A percentile compares a stretch with the other conserved stretches of the same genome.
These are phyloP conservation scores for Penicillium macrosclerotiorum DNA, from an alignment of 495 filamentous ascomycete species.

Conservation along the genomic window DNA sequence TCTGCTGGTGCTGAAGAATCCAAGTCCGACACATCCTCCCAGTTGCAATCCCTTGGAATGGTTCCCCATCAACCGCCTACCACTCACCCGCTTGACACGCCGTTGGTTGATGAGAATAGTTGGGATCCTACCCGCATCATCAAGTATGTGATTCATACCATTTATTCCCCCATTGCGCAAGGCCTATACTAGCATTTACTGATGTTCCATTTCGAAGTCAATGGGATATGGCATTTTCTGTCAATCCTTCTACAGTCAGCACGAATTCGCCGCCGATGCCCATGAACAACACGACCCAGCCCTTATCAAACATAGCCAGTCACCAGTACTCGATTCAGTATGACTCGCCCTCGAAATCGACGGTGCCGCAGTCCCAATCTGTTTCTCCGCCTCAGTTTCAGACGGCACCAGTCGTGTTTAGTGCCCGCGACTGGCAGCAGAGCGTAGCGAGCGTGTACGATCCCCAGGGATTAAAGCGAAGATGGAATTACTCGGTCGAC, in stretches of 20 bases:
- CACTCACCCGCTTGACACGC: constrained; percentile 47
- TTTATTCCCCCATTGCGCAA: no score
- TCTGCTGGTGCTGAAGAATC: constrained; percentile 71
- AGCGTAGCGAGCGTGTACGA: constrained; percentile 89
- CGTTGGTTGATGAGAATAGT: constrained; percentile 63
- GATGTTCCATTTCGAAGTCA: constrained; percentile 54
- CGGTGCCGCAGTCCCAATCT: constrained; percentile 41
- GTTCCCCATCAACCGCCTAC: constrained; percentile 54
- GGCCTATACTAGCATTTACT: not conserved
- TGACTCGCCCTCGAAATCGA: constrained; percentile 31
- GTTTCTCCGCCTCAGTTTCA: constrained; percentile 56
- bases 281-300: constrained; percentile 31
- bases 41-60: constrained; percentile 74
- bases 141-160: constrained; percentile 60
- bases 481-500: constrained; percentile 57
- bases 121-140: constrained; percentile 96
- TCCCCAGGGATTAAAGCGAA: constrained; percentile 67
- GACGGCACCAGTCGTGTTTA: constrained; percentile 67
- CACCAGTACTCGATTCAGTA: constrained; percentile 43
- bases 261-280: constrained; percentile 50
- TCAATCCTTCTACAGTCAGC: constrained; percentile 47
- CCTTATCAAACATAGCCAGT: constrained; percentile 27
- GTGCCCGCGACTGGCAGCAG: constrained; percentile 94
- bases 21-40: constrained; percentile 74
- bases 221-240: constrained; percentile 90